Evolutionary conservation across 2,329 filamentous ascomycete species (phyloP).

Genomic region (Didymella glomerata): DNA sequence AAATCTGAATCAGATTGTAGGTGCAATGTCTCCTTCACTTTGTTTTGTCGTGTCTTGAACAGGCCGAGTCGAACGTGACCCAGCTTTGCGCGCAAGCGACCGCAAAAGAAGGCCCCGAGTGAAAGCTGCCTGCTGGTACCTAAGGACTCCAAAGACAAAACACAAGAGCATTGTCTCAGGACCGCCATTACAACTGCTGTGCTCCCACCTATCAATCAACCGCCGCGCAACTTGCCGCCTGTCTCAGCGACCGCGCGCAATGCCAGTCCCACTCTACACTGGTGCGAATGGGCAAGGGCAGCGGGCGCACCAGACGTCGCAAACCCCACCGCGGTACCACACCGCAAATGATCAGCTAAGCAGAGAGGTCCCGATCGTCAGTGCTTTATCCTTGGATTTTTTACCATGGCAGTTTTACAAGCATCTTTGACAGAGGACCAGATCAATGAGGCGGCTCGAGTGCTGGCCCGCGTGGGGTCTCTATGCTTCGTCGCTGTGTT

Average conservation of each 20-base stretch:
- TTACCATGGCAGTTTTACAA: not conserved
- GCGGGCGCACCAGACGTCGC: not conserved
- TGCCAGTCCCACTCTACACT: not conserved
- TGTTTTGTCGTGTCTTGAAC: not conserved
- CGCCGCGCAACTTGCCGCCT: not conserved
- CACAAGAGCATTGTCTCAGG: not conserved
- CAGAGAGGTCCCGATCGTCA: not conserved
- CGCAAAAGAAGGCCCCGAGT: not conserved
- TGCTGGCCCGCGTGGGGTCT: not conserved
- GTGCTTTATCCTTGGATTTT: not conserved
- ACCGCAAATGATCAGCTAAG: not conserved
- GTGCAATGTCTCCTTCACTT: constrained; percentile 48
- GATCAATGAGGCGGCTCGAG: not conserved
- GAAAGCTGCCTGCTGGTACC: not conserved
- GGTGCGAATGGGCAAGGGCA: not conserved
- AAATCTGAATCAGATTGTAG: constrained; percentile 94
- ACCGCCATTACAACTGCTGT: not conserved
- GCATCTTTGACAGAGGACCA: not conserved
- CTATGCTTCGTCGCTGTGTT: not conserved
- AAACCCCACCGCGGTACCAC: not conserved
- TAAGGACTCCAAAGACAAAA: not conserved
- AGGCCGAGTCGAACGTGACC: no score
- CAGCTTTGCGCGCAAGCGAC: not conserved
- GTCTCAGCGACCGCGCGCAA: not conserved
- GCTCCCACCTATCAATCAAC: not conserved